A percentile compares a stretch with the other conserved stretches of the same genome.
Conservation (phyloP, 345 rosid species). For the Carallia brachiata region DNA sequence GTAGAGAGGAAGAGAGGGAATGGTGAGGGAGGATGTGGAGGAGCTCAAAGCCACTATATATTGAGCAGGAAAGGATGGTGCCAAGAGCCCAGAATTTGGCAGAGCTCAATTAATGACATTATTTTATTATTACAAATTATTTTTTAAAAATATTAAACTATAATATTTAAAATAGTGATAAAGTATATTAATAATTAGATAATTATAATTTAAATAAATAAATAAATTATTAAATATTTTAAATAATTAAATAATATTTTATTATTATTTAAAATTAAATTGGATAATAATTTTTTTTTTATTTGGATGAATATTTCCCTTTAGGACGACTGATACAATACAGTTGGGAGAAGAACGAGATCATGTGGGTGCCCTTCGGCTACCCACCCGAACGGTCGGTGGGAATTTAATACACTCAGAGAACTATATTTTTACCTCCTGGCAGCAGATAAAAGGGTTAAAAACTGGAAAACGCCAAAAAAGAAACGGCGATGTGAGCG, state of each 20-base stretch:
- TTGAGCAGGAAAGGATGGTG: constrained; percentile 49
- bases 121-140: neutral
- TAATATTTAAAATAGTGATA: no score
- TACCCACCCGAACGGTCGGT: constrained; percentile 55
- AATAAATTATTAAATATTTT: neutral
- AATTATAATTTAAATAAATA: no score
- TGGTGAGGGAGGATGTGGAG: constrained; percentile 27
- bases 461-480: no score
- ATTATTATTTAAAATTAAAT: no score
- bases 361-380: constrained; percentile 65
- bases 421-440: neutral
- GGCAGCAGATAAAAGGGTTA: no score
- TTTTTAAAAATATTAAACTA: no score
- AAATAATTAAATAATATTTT: no score
- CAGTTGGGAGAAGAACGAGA: constrained; percentile 47
- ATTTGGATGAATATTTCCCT: neutral
- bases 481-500: no score
- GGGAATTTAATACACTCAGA: constrained; percentile 50
- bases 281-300: neutral
- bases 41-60: constrained; percentile 43
- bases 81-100: constrained; percentile 36
- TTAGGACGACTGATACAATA: constrained; percentile 18
- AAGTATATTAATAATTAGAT: no score
- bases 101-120: constrained; percentile 40
- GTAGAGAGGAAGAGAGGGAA: constrained; percentile 10